A percentile compares a stretch with the other conserved stretches of the same genome.
Conservation (phyloP, 768 basidiomycete species). For the Phylloporus sp. region DNA sequence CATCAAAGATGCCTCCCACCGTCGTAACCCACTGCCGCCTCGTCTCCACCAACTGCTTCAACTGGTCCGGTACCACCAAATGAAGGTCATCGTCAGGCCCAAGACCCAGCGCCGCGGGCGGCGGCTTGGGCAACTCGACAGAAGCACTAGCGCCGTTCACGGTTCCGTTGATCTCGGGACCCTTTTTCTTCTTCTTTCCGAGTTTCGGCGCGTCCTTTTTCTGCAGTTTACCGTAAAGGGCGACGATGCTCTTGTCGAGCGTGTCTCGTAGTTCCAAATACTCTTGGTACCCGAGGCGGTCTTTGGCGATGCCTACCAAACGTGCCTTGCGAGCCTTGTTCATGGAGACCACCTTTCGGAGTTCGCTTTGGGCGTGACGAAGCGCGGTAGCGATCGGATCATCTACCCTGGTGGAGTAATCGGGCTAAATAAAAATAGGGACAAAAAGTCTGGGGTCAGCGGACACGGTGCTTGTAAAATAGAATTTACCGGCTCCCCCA, state of each 20-base stretch:
- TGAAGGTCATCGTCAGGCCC: conserved; percentile 61
- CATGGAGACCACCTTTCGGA: conserved; percentile 67
- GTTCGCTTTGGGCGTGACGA: conserved; percentile 78
- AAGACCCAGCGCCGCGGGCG: conserved; percentile 68
- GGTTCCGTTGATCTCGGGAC: conserved; percentile 30
- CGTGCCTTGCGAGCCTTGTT: conserved; percentile 82
- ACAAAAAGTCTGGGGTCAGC: conserved; percentile 17
- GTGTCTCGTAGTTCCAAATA: conserved; percentile 81
- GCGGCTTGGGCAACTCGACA: conserved; percentile 46
- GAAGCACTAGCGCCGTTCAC: conserved; percentile 29
- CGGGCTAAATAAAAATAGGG: too few relatives aligned
- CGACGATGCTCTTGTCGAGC: conserved; percentile 79
- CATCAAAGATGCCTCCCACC: conserved; percentile 71
- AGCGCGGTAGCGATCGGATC: conserved; percentile 92
- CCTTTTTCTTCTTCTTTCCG: conserved; percentile 71
- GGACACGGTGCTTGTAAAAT: conserved; percentile 10
- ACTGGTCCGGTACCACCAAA: conserved; percentile 59
- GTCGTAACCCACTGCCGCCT: conserved; percentile 73
- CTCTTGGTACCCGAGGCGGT: conserved; percentile 87
- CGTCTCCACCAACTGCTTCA: conserved; percentile 69
- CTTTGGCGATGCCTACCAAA: conserved; percentile 70
- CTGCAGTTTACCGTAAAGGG: conserved; percentile 72
- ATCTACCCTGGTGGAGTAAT: conserved; percentile 76
- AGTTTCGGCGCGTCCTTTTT: conserved; percentile 74
- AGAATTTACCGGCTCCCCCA: conserved; percentile 62